A percentile compares a stretch with the other conserved stretches of the same genome.
These are phyloP conservation scores for Penicillium robsamsonii DNA, from an alignment of 495 filamentous ascomycete genomes.

Conservation along the genomic window DNA sequence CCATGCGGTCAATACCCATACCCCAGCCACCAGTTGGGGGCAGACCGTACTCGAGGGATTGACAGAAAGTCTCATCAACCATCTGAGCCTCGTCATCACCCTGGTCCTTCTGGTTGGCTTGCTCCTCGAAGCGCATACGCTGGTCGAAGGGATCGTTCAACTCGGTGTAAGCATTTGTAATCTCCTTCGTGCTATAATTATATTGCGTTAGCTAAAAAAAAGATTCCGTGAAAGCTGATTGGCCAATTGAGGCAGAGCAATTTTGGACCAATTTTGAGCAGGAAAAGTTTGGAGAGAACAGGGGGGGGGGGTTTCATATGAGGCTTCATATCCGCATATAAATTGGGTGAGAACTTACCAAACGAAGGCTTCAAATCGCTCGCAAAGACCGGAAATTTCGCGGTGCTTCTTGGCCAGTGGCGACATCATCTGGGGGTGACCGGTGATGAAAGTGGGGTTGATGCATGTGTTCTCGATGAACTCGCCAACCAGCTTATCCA, in stretches of 20 bases:
- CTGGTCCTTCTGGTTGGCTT: constrained; percentile 90
- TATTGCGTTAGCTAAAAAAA: neutral
- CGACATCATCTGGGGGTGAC: constrained; percentile 96
- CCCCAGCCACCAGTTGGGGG: constrained; percentile 97
- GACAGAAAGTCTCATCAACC: constrained; percentile 91
- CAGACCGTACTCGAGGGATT: constrained; percentile 78
- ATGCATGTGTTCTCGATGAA: constrained; percentile 93
- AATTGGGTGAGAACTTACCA: constrained; percentile 75
- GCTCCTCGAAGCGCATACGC: constrained; percentile 91
- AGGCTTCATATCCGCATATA: constrained; percentile 41
- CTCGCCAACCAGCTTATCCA: constrained; percentile 94
- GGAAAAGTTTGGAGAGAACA: neutral
- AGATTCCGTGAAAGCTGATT: neutral
- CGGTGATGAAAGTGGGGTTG: constrained; percentile 94
- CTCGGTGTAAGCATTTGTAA: constrained; percentile 95
- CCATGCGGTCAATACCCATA: constrained; percentile 93
- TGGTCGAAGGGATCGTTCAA: constrained; percentile 97
- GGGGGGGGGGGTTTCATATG: too few species aligned
- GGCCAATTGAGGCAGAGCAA: neutral
- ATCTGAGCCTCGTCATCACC: constrained; percentile 96
- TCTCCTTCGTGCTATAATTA: constrained; percentile 63
- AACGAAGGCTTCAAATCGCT: constrained; percentile 96
- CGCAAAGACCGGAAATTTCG: constrained; percentile 75
- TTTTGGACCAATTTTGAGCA: neutral
- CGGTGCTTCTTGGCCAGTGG: constrained; percentile 96